These are phyloP conservation scores for Syncephalastrum sp. DNA, from an alignment of 371 early-diverging fungal species.

Conservation along the genomic window DNA sequence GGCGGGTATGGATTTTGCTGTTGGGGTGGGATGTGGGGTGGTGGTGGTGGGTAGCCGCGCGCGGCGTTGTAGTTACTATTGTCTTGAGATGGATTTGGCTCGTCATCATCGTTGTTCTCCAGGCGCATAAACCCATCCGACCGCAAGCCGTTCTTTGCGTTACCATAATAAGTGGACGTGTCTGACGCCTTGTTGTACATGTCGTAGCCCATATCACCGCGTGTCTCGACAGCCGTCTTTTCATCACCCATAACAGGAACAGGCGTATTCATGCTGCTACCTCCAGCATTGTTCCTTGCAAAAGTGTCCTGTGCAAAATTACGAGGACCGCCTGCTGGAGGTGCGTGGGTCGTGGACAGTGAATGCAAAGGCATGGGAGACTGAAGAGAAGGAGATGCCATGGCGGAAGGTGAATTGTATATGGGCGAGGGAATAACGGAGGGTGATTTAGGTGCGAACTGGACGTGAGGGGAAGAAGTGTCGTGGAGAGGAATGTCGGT, in stretches of 20 bases:
- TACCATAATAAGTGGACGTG: conserved; percentile 11
- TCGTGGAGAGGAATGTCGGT: conserved; percentile 18
- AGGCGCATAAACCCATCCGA: conserved; percentile 24
- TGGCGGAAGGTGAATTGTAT: conserved; percentile 6
- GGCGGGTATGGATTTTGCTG: conserved; percentile 5
- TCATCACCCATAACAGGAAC: conserved; percentile 4
- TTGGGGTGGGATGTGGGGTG: not conserved
- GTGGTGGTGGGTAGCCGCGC: conserved; percentile 1
- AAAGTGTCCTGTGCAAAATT: conserved; percentile 17
- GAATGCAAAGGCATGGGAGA: conserved; percentile 15
- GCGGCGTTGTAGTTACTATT: not conserved
- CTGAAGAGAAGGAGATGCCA: conserved; percentile 4
- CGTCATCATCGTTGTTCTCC: conserved; percentile 13
- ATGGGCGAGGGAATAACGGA: conserved; percentile 20
- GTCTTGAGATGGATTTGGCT: conserved; percentile 1
- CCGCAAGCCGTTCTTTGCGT: conserved; percentile 9
- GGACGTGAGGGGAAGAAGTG: conserved; percentile 18
- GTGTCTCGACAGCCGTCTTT: conserved; percentile 13
- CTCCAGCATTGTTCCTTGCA: not conserved
- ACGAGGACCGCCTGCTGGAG: not conserved
- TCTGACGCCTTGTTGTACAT: conserved; percentile 7
- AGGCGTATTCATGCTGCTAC: not conserved
- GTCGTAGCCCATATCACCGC: conserved; percentile 13
- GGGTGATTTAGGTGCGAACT: conserved; percentile 22
- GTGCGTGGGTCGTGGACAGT: conserved; percentile 1